Percentiles rank a stretch among this genome's conserved stretches.
Evolutionary conservation across 345 rosid species (phyloP).

Genomic region (Ailanthus altissimus): DNA sequence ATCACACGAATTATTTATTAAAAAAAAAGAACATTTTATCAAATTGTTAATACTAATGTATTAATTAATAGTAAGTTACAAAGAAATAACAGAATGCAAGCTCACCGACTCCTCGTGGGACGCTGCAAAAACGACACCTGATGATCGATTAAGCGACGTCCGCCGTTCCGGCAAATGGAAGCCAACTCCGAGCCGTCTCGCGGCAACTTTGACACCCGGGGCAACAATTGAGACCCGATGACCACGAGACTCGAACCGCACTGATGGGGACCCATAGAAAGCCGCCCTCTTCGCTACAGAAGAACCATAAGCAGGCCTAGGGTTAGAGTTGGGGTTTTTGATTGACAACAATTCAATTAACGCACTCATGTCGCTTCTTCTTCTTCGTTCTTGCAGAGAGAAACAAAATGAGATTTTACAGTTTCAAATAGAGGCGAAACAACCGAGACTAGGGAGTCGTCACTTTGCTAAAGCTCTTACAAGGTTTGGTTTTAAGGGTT

Average conservation of each 20-base stretch:
- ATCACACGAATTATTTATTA: no score
- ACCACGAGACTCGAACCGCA: conserved; percentile 26
- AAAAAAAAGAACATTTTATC: neutral
- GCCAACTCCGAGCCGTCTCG: conserved; percentile 34
- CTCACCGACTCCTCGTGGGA: conserved; percentile 69
- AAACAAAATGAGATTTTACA: neutral
- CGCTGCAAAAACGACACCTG: conserved; percentile 50
- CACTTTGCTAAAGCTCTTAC: neutral
- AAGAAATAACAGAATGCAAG: neutral
- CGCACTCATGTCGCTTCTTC: neutral
- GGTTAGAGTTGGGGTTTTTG: conserved; percentile 41
- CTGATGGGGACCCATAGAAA: conserved; percentile 26
- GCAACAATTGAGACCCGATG: conserved; percentile 15
- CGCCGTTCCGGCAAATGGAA: conserved; percentile 36
- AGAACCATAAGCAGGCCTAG: conserved; percentile 14
- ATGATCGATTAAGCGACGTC: conserved; percentile 30
- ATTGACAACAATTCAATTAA: conserved; percentile 40
- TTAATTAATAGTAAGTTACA: neutral
- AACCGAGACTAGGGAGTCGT: neutral
- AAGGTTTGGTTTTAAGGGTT: conserved; percentile 1
- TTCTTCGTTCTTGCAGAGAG: no score
- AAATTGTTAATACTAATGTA: neutral
- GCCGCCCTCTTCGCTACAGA: conserved; percentile 15
- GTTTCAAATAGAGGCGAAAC: neutral
- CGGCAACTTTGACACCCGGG: conserved; percentile 20